A percentile compares a stretch with the other conserved stretches of the same genome.
Conservation (phyloP, 306 rosid species). For the Sicyos baderoa region DNA sequence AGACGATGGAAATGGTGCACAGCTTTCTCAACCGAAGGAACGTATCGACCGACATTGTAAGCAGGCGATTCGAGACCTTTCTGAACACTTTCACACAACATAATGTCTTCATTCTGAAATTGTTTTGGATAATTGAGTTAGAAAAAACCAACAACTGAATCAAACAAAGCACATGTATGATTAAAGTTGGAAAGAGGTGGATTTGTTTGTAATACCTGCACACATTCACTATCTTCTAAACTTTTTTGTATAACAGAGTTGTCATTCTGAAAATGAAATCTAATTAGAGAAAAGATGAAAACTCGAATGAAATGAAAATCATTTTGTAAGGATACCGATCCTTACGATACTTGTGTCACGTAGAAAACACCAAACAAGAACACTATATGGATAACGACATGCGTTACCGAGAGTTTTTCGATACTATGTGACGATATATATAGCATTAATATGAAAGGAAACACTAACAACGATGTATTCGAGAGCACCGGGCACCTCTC, state of each 20-base stretch:
- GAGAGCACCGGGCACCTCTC: too few relatives aligned
- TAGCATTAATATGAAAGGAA: too few relatives aligned
- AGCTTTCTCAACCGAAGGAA: conserved; percentile 74
- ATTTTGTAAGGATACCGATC: too few relatives aligned
- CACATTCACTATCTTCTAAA: conserved; percentile 69
- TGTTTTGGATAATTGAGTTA: background rate
- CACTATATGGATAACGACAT: too few relatives aligned
- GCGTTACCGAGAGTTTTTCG: too few relatives aligned
- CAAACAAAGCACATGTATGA: background rate
- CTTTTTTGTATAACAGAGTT: conserved; percentile 49
- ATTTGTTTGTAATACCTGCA: conserved; percentile 48
- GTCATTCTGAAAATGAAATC: conserved; percentile 40
- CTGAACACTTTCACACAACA: conserved; percentile 75
- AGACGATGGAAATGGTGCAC: conserved; percentile 85
- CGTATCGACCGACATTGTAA: conserved; percentile 58
- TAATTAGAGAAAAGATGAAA: background rate
- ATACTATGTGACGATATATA: too few relatives aligned
- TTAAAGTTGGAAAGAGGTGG: background rate
- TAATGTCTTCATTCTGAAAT: conserved; percentile 54
- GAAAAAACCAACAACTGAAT: background rate
- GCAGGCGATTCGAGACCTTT: conserved; percentile 80
- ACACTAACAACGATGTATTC: too few relatives aligned
- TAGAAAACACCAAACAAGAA: too few relatives aligned
- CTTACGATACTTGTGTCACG: too few relatives aligned
- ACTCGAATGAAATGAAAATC: too few relatives aligned